phyloP scores from a whole-genome alignment of 495 filamentous ascomycete genomes.

The Aspergillus wentii region DNA sequence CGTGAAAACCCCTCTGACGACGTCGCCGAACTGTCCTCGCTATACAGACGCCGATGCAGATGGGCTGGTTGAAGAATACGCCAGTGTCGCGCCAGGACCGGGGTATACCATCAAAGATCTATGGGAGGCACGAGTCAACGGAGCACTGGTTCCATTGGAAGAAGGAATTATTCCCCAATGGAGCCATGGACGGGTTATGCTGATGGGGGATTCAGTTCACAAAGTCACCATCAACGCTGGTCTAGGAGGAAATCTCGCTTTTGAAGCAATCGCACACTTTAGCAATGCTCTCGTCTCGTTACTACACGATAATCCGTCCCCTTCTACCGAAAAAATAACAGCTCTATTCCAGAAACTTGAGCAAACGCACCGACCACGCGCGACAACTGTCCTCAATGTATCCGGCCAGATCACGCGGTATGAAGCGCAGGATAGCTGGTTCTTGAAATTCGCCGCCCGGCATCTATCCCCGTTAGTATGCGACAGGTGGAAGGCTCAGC shows the following conservation, averaged over 20 bases:
- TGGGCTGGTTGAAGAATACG: constrained; percentile 8
- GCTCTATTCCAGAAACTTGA: constrained; percentile 7
- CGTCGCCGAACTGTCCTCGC: constrained; percentile 8
- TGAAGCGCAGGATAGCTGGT: constrained; percentile 11
- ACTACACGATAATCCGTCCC: constrained; percentile 7
- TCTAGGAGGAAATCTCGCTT: constrained; percentile 12
- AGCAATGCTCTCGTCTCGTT: constrained; percentile 10
- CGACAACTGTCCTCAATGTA: constrained; percentile 5
- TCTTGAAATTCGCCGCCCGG: constrained; percentile 9
- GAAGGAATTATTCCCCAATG: constrained; percentile 16
- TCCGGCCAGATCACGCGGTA: constrained; percentile 15
- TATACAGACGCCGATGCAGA: constrained; percentile 11
- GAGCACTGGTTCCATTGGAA: constrained; percentile 13
- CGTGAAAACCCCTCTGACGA: constrained; percentile 8
- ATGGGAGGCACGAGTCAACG: constrained; percentile 13
- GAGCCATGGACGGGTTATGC: constrained; percentile 11
- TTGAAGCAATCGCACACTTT: constrained; percentile 12
- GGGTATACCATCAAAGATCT: constrained; percentile 17
- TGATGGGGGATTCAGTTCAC: constrained; percentile 18
- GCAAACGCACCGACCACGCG: constrained; percentile 6
- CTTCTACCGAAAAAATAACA: constrained; percentile 7
- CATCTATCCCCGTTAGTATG: constrained; percentile 8
- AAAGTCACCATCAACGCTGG: constrained; percentile 18
- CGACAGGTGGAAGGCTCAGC: constrained; percentile 9
- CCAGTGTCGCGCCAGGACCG: constrained; percentile 6